Evolutionary conservation across 1,284 basidiomycete species (phyloP), one percentile per base, ranked within the genome.

Genomic region (Apiotrichum sp.): DNA sequence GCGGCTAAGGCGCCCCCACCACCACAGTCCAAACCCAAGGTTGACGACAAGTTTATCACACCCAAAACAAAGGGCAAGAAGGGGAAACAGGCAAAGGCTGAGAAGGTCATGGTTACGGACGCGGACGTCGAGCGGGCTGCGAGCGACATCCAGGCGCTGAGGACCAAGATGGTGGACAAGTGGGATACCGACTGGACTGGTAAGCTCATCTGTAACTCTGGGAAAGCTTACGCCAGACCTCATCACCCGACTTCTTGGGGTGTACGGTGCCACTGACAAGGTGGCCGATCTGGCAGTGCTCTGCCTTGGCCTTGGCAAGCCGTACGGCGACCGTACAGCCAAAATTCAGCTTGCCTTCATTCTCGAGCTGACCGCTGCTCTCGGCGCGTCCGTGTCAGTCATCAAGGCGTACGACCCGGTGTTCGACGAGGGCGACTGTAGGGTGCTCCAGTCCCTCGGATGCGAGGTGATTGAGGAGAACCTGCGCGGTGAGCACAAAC

Each of bases 291-390:
- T 58, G 2, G 52, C n/a, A 0, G 58, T 74, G 0, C 56, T 75
- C 0, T 73, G 70, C 41, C 60, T 75, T 4, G 73, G 73, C 4
- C 47, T 75, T 2, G 73, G 73, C 29, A 68, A 65, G 55, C 66
- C 65, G 1, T 65, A 58, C 41, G 46, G 53, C 5, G 71, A 75
- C 56, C 62, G 71, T n/a, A 71, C 70, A 0, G 70, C 73, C 34
- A 72, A 72, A 47, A 70, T 73, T 16, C 73, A 75, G 55, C 61
- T 73, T 1, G 70, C 70, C 11, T 57, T 75, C 29, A 51, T 71
- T 22, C 54, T 59, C 38, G 54, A 54, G 34, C 50, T 65, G 10
- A 39, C 54, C 3, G 36, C 52, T 38, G 56, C 52, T 11, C 42
- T 58, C 22, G 59, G 59, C 13, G 57, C 52, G 8, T 35, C 39